phyloP scores from a whole-genome alignment of 108 stramenopile genomes.

The Craspedostauros australis region DNA sequence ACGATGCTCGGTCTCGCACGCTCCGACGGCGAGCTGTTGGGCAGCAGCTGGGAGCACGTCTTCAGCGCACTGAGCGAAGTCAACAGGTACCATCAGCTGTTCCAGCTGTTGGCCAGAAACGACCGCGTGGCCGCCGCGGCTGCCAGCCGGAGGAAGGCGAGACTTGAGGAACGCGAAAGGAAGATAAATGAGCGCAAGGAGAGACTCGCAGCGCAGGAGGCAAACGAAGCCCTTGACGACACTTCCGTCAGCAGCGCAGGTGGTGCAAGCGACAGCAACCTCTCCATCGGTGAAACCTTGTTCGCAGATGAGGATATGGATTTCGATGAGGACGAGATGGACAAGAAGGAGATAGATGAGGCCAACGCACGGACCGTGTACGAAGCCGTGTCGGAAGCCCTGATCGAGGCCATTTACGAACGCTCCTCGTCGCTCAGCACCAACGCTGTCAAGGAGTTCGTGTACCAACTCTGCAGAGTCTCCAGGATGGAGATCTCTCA shows the following conservation, averaged over 20 bases:
- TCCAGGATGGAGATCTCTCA: slow-evolving; percentile 88
- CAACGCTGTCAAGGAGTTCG: slow-evolving; percentile 80
- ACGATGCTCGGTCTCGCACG: slow-evolving; percentile 79
- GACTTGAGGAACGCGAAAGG: slow-evolving; percentile 29
- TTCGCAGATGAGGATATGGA: slow-evolving; percentile 54
- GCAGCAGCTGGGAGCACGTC: slow-evolving; percentile 87
- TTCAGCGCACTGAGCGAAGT: slow-evolving; percentile 89
- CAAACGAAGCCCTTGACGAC: slow-evolving; percentile 20
- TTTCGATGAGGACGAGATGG: slow-evolving; percentile 70
- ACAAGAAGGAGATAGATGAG: slow-evolving; percentile 75
- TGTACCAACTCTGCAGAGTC: slow-evolving; percentile 85
- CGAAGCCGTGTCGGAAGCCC: slow-evolving; percentile 63
- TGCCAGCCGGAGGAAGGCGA: slow-evolving; percentile 29
- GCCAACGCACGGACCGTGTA: slow-evolving; percentile 72
- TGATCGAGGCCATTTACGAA: slow-evolving; percentile 84
- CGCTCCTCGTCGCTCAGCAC: slow-evolving; percentile 69
- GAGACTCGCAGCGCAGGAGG: slow-evolving; percentile 22
- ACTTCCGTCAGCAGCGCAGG: slow-evolving; percentile 8
- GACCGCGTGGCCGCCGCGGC: slow-evolving; percentile 46
- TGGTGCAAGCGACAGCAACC: slow-evolving; percentile 22
- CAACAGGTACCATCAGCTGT: slow-evolving; percentile 76
- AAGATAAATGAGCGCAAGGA: slow-evolving; percentile 11
- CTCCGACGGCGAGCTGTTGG: slow-evolving; percentile 87
- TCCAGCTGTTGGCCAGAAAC: slow-evolving; percentile 74
- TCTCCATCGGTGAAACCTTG: slow-evolving; percentile 20